These are phyloP conservation scores for Inga laurina DNA, from an alignment of 306 rosid species.

Conservation along the genomic window DNA sequence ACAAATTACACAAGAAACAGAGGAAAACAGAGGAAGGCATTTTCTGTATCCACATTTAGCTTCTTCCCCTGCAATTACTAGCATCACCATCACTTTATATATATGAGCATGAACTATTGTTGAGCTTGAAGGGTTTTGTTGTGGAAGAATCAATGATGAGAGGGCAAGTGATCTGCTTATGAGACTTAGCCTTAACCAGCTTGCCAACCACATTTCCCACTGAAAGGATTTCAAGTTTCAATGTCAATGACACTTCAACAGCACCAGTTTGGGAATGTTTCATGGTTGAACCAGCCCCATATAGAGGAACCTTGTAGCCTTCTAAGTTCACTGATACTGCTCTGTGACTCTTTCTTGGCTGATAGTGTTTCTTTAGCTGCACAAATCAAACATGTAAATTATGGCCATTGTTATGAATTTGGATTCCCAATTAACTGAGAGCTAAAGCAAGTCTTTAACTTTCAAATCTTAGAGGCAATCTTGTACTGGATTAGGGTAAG, in stretches of 20 bases:
- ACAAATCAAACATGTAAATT: constrained; percentile 22
- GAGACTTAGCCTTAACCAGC: constrained; percentile 72
- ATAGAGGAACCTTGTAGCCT: constrained; percentile 83
- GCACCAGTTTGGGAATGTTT: constrained; percentile 43
- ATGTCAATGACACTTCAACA: constrained; percentile 54
- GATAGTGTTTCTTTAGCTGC: constrained; percentile 85
- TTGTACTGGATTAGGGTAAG: not conserved
- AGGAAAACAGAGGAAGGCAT: not conserved
- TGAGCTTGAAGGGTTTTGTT: constrained; percentile 75
- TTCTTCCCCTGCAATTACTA: constrained; percentile 2
- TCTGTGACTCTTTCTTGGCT: constrained; percentile 79
- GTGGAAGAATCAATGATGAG: constrained; percentile 55
- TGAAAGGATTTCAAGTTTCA: constrained; percentile 60
- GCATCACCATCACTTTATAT: constrained; percentile 33
- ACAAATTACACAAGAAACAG: constrained; percentile 11
- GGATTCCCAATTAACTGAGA: not conserved
- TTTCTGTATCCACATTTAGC: constrained; percentile 13
- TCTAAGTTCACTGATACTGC: constrained; percentile 47
- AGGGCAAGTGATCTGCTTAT: constrained; percentile 64
- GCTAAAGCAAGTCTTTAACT: not conserved
- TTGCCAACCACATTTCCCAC: constrained; percentile 83
- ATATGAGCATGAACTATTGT: constrained; percentile 63
- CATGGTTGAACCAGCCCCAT: constrained; percentile 80
- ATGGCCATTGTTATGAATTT: not conserved
- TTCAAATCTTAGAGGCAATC: not conserved